Evolutionary conservation across 2,329 filamentous ascomycete genomes (phyloP).

Genomic region (Ceratocystis destructans): DNA sequence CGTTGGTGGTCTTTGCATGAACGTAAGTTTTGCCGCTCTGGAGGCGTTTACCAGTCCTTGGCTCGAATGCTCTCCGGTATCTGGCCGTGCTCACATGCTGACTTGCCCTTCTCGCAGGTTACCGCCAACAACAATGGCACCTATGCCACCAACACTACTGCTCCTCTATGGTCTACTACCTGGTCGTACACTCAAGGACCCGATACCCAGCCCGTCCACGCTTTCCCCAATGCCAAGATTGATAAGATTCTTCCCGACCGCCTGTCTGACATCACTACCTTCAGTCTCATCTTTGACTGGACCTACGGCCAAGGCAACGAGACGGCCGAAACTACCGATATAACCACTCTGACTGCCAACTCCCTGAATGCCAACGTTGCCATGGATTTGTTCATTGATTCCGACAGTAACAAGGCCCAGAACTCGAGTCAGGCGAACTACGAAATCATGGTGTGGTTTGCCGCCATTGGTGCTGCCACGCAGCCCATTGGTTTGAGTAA

Average conservation of each 20-base stretch:
- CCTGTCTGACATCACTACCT: conserved; percentile 28
- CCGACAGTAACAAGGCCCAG: conserved; percentile 29
- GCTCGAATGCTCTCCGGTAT: neutral
- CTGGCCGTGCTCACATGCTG: conserved; percentile 8
- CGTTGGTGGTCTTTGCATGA: conserved; percentile 36
- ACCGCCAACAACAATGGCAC: conserved; percentile 37
- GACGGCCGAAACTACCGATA: conserved; percentile 27
- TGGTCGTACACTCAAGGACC: conserved; percentile 37
- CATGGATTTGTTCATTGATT: conserved; percentile 45
- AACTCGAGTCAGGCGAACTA: conserved; percentile 32
- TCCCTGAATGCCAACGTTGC: conserved; percentile 41
- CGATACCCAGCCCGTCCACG: conserved; percentile 36
- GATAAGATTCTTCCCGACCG: conserved; percentile 32
- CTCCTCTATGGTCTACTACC: conserved; percentile 38
- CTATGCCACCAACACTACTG: conserved; percentile 33
- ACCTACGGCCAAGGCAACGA: conserved; percentile 35
- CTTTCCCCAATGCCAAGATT: conserved; percentile 40
- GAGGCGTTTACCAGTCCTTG: conserved; percentile 8
- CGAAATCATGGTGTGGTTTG: conserved; percentile 47
- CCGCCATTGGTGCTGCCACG: conserved; percentile 32
- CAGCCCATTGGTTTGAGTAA: conserved; percentile 34
- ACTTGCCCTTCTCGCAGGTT: conserved; percentile 27
- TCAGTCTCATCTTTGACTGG: conserved; percentile 37
- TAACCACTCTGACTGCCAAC: conserved; percentile 25
- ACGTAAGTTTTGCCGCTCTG: conserved; percentile 30